Evolutionary conservation across 148 eudicot genomes (phyloP).

Genomic region (Diospyros kaki): DNA sequence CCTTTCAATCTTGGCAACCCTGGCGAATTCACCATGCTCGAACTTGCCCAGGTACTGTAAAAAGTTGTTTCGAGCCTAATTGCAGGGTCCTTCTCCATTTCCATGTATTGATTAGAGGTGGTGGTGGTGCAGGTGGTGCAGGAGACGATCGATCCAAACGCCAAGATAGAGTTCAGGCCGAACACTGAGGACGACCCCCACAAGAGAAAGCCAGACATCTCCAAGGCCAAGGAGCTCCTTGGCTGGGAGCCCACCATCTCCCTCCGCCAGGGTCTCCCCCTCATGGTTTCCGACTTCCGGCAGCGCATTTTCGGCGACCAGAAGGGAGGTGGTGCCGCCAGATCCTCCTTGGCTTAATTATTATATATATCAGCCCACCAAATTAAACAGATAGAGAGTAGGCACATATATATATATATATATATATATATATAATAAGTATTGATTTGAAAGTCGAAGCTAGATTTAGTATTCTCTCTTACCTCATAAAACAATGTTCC

Average conservation of each 20-base stretch:
- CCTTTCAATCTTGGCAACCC: conserved; percentile 91
- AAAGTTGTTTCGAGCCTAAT: neutral
- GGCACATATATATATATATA: no score
- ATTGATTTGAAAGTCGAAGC: no score
- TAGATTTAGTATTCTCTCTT: no score
- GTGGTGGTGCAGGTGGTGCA: conserved; percentile 57
- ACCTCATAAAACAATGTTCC: no score
- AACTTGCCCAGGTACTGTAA: conserved; percentile 69
- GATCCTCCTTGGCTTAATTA: neutral
- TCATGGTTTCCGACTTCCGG: conserved; percentile 76
- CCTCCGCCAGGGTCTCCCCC: conserved; percentile 69
- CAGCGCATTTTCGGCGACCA: conserved; percentile 78
- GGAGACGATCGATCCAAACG: conserved; percentile 77
- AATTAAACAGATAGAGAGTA: no score
- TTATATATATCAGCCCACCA: no score
- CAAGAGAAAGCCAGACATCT: conserved; percentile 89
- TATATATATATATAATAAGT: no score
- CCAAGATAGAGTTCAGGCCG: conserved; percentile 71
- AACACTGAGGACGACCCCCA: conserved; percentile 93
- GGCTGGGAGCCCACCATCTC: conserved; percentile 81
- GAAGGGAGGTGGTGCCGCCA: conserved; percentile 24
- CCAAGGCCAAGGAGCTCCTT: conserved; percentile 63
- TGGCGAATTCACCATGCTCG: conserved; percentile 97
- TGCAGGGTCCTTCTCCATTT: no score
- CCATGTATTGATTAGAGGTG: neutral